Evolutionary conservation across 495 filamentous ascomycete genomes (phyloP).

Genomic region (Mycothermus thermophilus): DNA sequence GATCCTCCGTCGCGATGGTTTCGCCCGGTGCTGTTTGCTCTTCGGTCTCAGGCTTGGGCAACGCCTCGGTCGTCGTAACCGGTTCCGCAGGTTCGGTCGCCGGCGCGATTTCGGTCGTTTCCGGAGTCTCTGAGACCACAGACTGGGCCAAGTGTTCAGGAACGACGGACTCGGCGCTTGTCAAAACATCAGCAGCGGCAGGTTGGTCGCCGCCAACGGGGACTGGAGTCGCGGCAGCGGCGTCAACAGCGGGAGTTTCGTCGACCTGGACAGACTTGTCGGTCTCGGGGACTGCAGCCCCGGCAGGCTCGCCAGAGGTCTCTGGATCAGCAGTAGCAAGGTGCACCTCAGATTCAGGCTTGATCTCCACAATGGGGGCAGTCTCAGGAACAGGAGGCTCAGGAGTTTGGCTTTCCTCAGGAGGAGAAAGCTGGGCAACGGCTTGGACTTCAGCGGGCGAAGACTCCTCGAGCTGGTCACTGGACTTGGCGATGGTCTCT

Average conservation of each 20-base stretch:
- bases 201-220: not conserved
- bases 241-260: not conserved
- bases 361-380: not conserved
- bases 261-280: constrained; percentile 1
- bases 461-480: not conserved
- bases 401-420: constrained; percentile 1
- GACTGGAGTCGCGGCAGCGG: not conserved
- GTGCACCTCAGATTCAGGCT: not conserved
- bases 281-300: constrained; percentile 2
- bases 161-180: too few species aligned
- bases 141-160: too few species aligned
- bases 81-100: not conserved
- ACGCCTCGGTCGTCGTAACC: not conserved
- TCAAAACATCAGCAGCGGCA: too few species aligned
- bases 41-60: not conserved
- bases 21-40: constrained; percentile 5
- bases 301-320: constrained; percentile 4
- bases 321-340: constrained; percentile 4
- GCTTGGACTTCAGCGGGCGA: constrained; percentile 2
- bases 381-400: constrained; percentile 6
- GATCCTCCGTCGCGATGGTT: not conserved
- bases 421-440: constrained; percentile 1
- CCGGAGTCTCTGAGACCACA: too few species aligned
- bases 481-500: not conserved
- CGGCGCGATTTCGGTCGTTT: too few species aligned